These are phyloP conservation scores for Syncephalastrum sp. DNA, from an alignment of 371 early-diverging fungal genomes.

Conservation along the genomic window DNA sequence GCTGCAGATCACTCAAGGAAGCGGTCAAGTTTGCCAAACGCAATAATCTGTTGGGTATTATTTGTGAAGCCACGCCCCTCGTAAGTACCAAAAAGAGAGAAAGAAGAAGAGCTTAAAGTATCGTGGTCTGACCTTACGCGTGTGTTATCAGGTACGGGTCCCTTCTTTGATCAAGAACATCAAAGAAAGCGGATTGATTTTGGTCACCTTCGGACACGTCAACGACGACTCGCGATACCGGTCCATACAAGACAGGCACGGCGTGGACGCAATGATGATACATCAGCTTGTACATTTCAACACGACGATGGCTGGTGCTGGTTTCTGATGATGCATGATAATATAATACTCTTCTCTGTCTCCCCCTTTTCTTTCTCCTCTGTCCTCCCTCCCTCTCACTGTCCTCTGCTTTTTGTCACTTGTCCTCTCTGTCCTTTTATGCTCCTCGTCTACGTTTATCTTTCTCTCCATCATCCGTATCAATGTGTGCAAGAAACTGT, in stretches of 20 bases:
- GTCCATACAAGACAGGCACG: slow-evolving; percentile 71
- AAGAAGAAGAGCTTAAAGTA: too few relatives aligned
- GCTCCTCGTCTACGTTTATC: not conserved
- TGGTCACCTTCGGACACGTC: slow-evolving; percentile 81
- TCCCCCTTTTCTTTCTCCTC: not conserved
- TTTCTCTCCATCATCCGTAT: not conserved
- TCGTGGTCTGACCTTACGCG: too few relatives aligned
- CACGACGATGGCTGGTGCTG: slow-evolving; percentile 49
- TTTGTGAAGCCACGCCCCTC: slow-evolving; percentile 85
- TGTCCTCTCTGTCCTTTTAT: not conserved
- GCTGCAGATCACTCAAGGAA: slow-evolving; percentile 65
- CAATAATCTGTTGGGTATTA: slow-evolving; percentile 83
- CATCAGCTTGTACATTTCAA: slow-evolving; percentile 49
- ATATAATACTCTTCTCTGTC: too few relatives aligned
- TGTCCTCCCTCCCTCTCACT: not conserved
- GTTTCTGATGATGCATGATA: slow-evolving; percentile 23
- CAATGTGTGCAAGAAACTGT: not conserved
- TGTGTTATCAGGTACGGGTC: slow-evolving; percentile 68
- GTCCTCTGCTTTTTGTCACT: not conserved
- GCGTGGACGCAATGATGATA: slow-evolving; percentile 85
- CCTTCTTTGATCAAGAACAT: slow-evolving; percentile 84
- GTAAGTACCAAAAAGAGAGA: slow-evolving; percentile 36
- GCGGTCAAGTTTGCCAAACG: slow-evolving; percentile 71
- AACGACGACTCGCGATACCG: slow-evolving; percentile 66
- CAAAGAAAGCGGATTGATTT: slow-evolving; percentile 87